Evolutionary conservation across 495 filamentous ascomycete genomes (phyloP).

Genomic region (Aspergillus conjunctus): DNA sequence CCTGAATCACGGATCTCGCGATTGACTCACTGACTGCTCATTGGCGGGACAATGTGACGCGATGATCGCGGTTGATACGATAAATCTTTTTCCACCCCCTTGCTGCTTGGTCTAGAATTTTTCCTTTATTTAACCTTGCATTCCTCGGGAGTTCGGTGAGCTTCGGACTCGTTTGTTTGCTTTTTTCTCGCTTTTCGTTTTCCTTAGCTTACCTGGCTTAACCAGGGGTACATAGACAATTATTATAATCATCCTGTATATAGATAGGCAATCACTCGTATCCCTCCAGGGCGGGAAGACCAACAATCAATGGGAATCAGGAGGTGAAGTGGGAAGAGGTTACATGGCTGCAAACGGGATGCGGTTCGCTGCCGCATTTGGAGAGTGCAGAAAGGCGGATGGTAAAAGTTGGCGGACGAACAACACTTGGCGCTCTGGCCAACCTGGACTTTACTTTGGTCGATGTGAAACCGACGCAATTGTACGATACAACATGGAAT

Average conservation of each 20-base stretch:
- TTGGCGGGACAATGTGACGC: background rate
- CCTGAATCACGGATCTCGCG: constrained; percentile 32
- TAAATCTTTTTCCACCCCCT: background rate
- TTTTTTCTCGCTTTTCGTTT: constrained; percentile 14
- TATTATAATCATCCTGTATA: constrained; percentile 15
- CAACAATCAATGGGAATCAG: background rate
- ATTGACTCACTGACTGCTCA: constrained; percentile 23
- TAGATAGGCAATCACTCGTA: constrained; percentile 12
- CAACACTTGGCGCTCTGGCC: constrained; percentile 8
- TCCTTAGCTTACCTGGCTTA: constrained; percentile 2
- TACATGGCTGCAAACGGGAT: constrained; percentile 29
- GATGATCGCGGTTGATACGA: background rate
- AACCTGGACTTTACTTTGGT: constrained; percentile 5
- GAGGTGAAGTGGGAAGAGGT: constrained; percentile 10
- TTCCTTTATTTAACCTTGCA: constrained; percentile 15
- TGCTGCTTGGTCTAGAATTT: constrained; percentile 11
- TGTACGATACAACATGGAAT: constrained; percentile 13
- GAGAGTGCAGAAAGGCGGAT: constrained; percentile 2
- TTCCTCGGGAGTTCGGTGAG: constrained; percentile 8
- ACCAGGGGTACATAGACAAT: constrained; percentile 1
- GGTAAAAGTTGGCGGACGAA: background rate
- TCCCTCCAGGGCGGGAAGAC: constrained; percentile 1
- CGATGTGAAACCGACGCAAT: constrained; percentile 9
- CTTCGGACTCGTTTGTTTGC: constrained; percentile 2
- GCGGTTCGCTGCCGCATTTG: constrained; percentile 17